Conservation (phyloP, 257 asterid species). For the Solanum piurae region DNA sequence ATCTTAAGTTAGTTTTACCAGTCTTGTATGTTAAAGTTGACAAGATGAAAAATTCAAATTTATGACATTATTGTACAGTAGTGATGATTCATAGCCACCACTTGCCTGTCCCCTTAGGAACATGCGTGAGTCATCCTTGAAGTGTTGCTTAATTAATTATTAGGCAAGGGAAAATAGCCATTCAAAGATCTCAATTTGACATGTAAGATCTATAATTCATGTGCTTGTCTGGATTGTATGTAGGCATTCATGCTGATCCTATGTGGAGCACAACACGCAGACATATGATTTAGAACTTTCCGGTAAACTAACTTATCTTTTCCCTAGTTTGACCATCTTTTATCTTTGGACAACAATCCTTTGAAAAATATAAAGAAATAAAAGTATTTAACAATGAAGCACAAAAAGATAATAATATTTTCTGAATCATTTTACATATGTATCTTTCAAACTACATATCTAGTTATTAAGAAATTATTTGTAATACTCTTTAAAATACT, state of each 20-base stretch:
- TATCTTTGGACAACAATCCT: not conserved
- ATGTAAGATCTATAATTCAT: not conserved
- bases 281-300: not conserved
- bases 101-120: not conserved
- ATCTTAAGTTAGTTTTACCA: not conserved
- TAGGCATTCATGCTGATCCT: not conserved
- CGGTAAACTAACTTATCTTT: not conserved
- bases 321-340: not conserved
- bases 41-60: not conserved
- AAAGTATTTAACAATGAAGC: not conserved
- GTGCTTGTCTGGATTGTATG: not conserved
- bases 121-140: not conserved
- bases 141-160: not conserved
- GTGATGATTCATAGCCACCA: not conserved
- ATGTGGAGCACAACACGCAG: not conserved
- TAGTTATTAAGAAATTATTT: not conserved
- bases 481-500: not conserved
- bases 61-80: not conserved
- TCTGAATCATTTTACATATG: not conserved
- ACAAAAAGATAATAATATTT: not conserved
- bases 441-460: not conserved
- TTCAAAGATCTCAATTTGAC: not conserved
- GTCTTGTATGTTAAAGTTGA: not conserved
- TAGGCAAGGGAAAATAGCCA: not conserved
- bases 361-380: not conserved